These are phyloP conservation scores for Vaccinium darrowii DNA, from an alignment of 148 eudicot species.

Conservation along the genomic window DNA sequence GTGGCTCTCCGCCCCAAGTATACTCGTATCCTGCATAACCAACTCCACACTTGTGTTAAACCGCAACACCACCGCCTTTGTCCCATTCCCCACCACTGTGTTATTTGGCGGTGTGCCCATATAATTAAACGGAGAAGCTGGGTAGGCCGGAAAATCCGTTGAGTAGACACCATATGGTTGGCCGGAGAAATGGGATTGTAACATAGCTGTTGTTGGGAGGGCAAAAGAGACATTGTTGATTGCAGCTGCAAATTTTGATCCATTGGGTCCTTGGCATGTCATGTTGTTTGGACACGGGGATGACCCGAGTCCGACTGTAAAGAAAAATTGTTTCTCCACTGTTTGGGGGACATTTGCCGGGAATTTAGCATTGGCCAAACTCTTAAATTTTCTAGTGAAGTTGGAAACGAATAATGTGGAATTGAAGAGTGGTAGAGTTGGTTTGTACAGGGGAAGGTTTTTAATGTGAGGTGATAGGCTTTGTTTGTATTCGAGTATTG, in stretches of 20 bases:
- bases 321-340: slow-evolving; percentile 14
- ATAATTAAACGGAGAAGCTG: slow-evolving; percentile 7
- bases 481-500: slow-evolving; percentile 3
- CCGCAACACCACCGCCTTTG: slow-evolving; percentile 7
- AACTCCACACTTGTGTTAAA: slow-evolving; percentile 21
- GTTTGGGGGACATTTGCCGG: slow-evolving; percentile 21
- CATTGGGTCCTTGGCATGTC: slow-evolving; percentile 23
- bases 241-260: slow-evolving; percentile 3
- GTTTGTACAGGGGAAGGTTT: slow-evolving; percentile 5
- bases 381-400: neutral
- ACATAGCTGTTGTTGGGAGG: slow-evolving; percentile 9
- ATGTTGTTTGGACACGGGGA: slow-evolving; percentile 1
- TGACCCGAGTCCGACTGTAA: slow-evolving; percentile 17
- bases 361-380: slow-evolving; percentile 12
- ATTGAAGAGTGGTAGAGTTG: slow-evolving; percentile 7
- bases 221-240: slow-evolving; percentile 19
- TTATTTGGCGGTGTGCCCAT: slow-evolving; percentile 11
- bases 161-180: slow-evolving; percentile 9
- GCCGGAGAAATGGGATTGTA: slow-evolving; percentile 6
- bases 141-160: slow-evolving; percentile 13
- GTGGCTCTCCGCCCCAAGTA: slow-evolving; percentile 17
- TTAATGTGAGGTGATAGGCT: neutral
- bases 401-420: neutral
- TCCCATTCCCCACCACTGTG: slow-evolving; percentile 11
- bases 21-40: slow-evolving; percentile 13